Percentiles rank a stretch among this genome's conserved stretches.
phyloP scores from a whole-genome alignment of 2,329 filamentous ascomycete genomes.

The Paecilomyces niveus region DNA sequence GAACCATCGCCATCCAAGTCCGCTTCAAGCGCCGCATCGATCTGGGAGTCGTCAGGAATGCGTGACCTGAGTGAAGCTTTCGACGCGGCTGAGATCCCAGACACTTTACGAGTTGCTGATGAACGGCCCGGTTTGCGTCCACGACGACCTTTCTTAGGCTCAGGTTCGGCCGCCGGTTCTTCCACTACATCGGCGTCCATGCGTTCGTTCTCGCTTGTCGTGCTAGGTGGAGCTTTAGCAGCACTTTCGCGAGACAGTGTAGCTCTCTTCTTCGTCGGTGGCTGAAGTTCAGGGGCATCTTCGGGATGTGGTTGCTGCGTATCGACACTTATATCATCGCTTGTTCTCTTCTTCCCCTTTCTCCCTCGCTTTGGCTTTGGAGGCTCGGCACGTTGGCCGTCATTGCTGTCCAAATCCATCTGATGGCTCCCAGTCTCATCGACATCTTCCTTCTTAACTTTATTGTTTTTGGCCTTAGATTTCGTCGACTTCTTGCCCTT shows the following conservation, averaged over 20 bases:
- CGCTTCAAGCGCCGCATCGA: conserved; percentile 44
- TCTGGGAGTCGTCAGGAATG: conserved; percentile 55
- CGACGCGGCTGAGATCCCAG: conserved; percentile 41
- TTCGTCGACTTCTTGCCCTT: conserved; percentile 44
- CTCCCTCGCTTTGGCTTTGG: conserved; percentile 28
- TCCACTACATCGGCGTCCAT: conserved; percentile 22
- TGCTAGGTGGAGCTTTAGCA: conserved; percentile 28
- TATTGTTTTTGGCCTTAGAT: conserved; percentile 27
- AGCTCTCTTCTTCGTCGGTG: conserved; percentile 53
- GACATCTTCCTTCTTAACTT: conserved; percentile 31
- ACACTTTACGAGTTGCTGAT: conserved; percentile 45
- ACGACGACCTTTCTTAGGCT: conserved; percentile 41
- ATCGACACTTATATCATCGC: conserved; percentile 44
- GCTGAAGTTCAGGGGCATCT: conserved; percentile 21
- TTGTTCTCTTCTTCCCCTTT: conserved; percentile 56
- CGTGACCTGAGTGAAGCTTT: conserved; percentile 39
- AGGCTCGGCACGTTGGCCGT: conserved; percentile 20
- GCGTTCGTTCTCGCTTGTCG: conserved; percentile 32
- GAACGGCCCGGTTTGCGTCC: conserved; percentile 27
- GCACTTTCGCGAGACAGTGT: conserved; percentile 46
- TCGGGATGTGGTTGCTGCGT: conserved; percentile 11
- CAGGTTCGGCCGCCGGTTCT: conserved; percentile 15
- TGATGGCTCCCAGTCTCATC: conserved; percentile 36
- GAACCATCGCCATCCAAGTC: conserved; percentile 46
- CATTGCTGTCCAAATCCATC: conserved; percentile 22